These are phyloP conservation scores for Candida coleopterorum DNA, from an alignment of 805 yeast genomes.

Conservation along the genomic window DNA sequence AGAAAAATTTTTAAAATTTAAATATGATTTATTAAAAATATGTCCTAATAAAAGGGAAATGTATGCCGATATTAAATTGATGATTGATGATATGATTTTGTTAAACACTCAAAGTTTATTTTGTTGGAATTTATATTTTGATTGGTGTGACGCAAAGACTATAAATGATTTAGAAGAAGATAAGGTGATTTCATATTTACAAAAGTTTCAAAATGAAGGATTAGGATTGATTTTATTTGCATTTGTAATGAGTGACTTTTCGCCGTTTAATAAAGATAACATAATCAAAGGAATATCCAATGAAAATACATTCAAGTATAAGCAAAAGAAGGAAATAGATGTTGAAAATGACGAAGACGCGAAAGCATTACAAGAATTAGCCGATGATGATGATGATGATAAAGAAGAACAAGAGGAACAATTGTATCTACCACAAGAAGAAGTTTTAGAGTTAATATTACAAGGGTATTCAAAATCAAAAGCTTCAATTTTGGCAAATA, in stretches of 20 bases:
- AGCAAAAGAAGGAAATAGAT: conserved; percentile 6
- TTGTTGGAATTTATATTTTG: conserved; percentile 73
- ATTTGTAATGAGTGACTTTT: conserved; percentile 61
- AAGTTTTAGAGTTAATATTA: conserved; percentile 44
- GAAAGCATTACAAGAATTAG: conserved; percentile 12
- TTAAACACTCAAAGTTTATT: conserved; percentile 55
- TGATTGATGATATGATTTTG: conserved; percentile 69
- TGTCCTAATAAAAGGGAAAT: conserved; percentile 44
- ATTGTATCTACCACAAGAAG: conserved; percentile 39
- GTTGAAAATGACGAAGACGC: conserved; percentile 14
- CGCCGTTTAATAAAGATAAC: conserved; percentile 46
- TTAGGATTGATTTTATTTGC: conserved; percentile 60
- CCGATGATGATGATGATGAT: conserved; percentile 7
- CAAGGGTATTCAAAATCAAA: conserved; percentile 43
- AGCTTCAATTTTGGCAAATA: conserved; percentile 52
- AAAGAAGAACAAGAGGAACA: conserved; percentile 5
- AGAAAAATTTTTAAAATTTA: conserved; percentile 52
- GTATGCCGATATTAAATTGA: conserved; percentile 42
- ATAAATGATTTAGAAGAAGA: conserved; percentile 44
- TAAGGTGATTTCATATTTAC: conserved; percentile 47
- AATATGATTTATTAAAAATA: conserved; percentile 48
- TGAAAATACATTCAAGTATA: not conserved
- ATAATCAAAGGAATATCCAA: conserved; percentile 16
- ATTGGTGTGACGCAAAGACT: conserved; percentile 59
- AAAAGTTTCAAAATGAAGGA: conserved; percentile 55